A percentile compares a stretch with the other conserved stretches of the same genome.
These are phyloP conservation scores for Bothriochloa decipiens DNA, from an alignment of 176 grass and related monocot genomes.

Conservation along the genomic window DNA sequence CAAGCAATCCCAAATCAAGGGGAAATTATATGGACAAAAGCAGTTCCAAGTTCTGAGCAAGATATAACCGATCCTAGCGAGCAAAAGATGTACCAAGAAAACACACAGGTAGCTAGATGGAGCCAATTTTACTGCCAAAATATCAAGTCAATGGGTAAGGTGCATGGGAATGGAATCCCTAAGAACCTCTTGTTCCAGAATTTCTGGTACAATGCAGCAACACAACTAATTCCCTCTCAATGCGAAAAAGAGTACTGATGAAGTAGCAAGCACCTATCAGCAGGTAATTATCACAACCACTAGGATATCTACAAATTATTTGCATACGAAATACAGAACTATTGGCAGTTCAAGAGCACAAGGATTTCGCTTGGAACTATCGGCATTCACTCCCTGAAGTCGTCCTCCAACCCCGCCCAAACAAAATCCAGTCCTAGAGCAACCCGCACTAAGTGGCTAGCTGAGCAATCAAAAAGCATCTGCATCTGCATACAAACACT, in stretches of 20 bases:
- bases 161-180: not conserved
- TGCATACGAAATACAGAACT: not conserved
- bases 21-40: not conserved
- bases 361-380: conserved; percentile 16
- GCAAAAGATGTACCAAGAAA: not conserved
- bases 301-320: not conserved
- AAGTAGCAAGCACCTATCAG: not conserved
- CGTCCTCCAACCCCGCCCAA: not conserved
- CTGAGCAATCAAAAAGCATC: conserved; percentile 1
- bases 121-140: not conserved
- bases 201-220: not conserved
- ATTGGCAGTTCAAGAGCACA: not conserved
- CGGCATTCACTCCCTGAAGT: not conserved
- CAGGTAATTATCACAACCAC: not conserved
- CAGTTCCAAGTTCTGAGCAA: not conserved
- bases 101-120: conserved; percentile 13
- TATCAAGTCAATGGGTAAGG: not conserved
- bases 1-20: not conserved
- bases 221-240: not conserved
- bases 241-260: not conserved
- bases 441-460: not conserved
- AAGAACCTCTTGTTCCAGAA: not conserved
- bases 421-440: not conserved
- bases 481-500: conserved; percentile 1
- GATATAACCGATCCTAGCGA: not conserved